Evolutionary conservation across 345 rosid species (phyloP).

Genomic region (Citrus inodora): DNA sequence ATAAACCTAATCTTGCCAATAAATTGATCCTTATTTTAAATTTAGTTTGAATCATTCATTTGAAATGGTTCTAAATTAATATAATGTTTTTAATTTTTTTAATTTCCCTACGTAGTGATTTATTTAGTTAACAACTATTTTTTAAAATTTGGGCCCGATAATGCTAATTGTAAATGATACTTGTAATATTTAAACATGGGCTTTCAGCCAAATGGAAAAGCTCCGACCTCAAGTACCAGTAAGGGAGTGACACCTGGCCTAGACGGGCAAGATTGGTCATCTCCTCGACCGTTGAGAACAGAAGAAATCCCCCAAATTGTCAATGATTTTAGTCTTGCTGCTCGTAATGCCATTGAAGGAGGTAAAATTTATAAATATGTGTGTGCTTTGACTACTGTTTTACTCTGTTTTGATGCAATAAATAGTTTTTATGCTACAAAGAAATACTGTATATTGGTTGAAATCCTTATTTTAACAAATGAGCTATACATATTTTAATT

Average conservation of each 20-base stretch:
- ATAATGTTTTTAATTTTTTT: too few species aligned
- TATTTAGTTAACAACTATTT: neutral
- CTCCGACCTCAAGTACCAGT: neutral
- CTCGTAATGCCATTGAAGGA: constrained; percentile 42
- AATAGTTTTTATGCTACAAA: too few species aligned
- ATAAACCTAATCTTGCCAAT: too few species aligned
- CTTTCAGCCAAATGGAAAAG: neutral
- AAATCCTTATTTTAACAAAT: too few species aligned
- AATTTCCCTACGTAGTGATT: neutral
- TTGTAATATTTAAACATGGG: neutral
- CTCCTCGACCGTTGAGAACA: constrained; percentile 29
- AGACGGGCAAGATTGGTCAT: constrained; percentile 5
- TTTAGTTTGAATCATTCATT: too few species aligned
- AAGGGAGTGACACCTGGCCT: constrained; percentile 9
- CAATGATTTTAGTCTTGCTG: constrained; percentile 37
- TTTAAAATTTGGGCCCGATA: too few species aligned
- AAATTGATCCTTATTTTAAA: too few species aligned
- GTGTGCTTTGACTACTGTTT: too few species aligned
- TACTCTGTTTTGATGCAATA: too few species aligned
- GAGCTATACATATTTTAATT: too few species aligned
- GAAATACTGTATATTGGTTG: too few species aligned
- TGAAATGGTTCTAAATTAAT: too few species aligned
- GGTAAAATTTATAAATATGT: constrained; percentile 3
- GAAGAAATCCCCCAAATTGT: constrained; percentile 35
- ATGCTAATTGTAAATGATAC: neutral